Evolutionary conservation across 805 yeast genomes (phyloP), one percentile per base, ranked within the genome.

Genomic region (Cyberlindnera petersonii): DNA sequence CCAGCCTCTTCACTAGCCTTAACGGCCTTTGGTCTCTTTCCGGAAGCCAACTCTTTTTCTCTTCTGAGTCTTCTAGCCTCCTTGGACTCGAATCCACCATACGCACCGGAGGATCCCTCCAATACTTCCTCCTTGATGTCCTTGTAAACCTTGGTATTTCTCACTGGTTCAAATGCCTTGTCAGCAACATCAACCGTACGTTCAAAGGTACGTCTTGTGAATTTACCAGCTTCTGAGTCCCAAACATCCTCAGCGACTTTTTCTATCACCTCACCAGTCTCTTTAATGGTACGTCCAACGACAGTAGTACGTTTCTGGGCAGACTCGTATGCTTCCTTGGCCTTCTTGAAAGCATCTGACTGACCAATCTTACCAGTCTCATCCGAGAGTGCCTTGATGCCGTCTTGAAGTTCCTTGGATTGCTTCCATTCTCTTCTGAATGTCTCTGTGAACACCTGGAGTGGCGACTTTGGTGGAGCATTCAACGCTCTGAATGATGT

Each of bases 291-390:
- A 59, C 84, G 77, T 11, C 84, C 80, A 6, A 81, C 74, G 26
- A 84, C 84, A 15, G 86, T 72, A 2, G 75, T 65, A 8, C 79
- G 78, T 57, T 77, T 79, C 55, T 85, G 93, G 3, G 98, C 96
- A 39, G 71, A 74, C 40, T 84, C 84, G 53, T 82, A 87, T 0
- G 98, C 98, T 44, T 88, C 96, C 58, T 84, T 82, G 24, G 98
- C 98, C 55, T 75, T 78, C 61, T 82, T 86, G 68, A 86, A 89
- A 3, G 98, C 95, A 39, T 88, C 96, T 35, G 93, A 82, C 52
- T 93, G 98, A 23, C 95, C 86, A 61, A 93, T 74, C 53, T 88
- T 79, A 28, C 96, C 98, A 4, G 97, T 86, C 50, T 94, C 98
- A 64, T 89, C 96, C 60, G 87, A 95, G 39, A 93, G 72, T 13